Evolutionary conservation across 2,329 filamentous ascomycete species (phyloP).

Genomic region (Cyanodermella asteris): DNA sequence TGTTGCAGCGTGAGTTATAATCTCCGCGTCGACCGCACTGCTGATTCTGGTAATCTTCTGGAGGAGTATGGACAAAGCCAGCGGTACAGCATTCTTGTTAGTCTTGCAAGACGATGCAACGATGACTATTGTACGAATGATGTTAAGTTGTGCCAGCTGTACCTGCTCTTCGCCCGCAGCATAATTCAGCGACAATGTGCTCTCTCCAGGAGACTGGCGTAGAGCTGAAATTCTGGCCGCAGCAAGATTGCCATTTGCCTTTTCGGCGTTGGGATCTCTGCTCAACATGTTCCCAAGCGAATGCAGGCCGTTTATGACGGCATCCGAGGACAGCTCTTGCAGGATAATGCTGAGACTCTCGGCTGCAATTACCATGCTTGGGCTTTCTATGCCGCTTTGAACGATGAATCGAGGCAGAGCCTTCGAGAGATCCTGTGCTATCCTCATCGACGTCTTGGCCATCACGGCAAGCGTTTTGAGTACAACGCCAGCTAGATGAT

Average conservation of each 20-base stretch:
- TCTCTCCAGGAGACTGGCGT: slow-evolving; percentile 36
- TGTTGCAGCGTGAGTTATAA: slow-evolving; percentile 61
- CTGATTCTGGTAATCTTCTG: slow-evolving; percentile 84
- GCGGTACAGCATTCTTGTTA: slow-evolving; percentile 74
- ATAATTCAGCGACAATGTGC: slow-evolving; percentile 59
- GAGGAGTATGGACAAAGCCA: slow-evolving; percentile 88
- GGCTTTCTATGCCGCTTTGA: slow-evolving; percentile 49
- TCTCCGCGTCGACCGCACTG: slow-evolving; percentile 56
- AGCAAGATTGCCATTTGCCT: slow-evolving; percentile 14
- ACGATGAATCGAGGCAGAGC: slow-evolving; percentile 73
- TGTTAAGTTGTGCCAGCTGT: slow-evolving; percentile 54
- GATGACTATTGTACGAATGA: slow-evolving; percentile 89
- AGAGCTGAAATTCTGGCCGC: no score
- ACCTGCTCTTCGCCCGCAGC: slow-evolving; percentile 59
- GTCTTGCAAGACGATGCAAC: slow-evolving; percentile 66
- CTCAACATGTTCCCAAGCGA: slow-evolving; percentile 90
- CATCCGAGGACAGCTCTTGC: slow-evolving; percentile 67
- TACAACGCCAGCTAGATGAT: slow-evolving; percentile 52
- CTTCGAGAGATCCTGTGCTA: slow-evolving; percentile 54
- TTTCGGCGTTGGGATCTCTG: slow-evolving; percentile 35
- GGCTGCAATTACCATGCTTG: slow-evolving; percentile 57
- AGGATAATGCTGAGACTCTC: slow-evolving; percentile 64
- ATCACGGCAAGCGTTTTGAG: slow-evolving; percentile 66
- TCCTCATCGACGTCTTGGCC: slow-evolving; percentile 49
- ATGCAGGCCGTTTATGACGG: slow-evolving; percentile 85